A percentile compares a stretch with the other conserved stretches of the same genome.
Conservation (phyloP, 495 filamentous ascomycete species). For the Lasiosphaeriaceae sp. region DNA sequence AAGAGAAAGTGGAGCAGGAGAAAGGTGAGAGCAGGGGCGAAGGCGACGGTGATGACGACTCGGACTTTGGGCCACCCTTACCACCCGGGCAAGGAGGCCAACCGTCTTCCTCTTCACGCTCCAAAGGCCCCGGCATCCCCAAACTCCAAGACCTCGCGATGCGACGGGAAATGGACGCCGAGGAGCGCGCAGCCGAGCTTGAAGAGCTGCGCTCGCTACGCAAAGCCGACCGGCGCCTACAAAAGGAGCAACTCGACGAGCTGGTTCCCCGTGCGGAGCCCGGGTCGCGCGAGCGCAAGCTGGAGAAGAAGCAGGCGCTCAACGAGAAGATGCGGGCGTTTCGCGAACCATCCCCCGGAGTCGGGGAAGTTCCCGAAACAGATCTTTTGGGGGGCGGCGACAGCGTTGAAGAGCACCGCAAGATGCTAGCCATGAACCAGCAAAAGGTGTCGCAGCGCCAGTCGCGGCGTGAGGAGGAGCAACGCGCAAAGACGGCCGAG, state of each 20-base stretch:
- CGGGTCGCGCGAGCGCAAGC: constrained; percentile 75
- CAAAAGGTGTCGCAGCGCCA: constrained; percentile 63
- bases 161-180: constrained; percentile 44
- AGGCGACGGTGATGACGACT: constrained; percentile 52
- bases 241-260: constrained; percentile 70
- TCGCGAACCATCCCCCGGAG: constrained; percentile 53
- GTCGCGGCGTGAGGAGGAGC: constrained; percentile 59
- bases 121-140: constrained; percentile 69
- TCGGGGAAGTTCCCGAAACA: constrained; percentile 50
- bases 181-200: constrained; percentile 50
- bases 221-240: constrained; percentile 55
- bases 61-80: constrained; percentile 67
- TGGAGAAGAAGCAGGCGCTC: constrained; percentile 69
- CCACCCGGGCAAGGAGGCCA: constrained; percentile 34
- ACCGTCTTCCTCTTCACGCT: neutral
- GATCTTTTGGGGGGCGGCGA: constrained; percentile 63
- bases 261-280: constrained; percentile 78
- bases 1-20: too few species aligned
- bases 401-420: constrained; percentile 52
- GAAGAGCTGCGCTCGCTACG: constrained; percentile 57
- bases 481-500: constrained; percentile 56
- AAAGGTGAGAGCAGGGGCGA: constrained; percentile 18
- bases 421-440: constrained; percentile 49
- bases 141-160: constrained; percentile 68
- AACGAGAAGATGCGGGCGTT: constrained; percentile 58